phyloP scores from a whole-genome alignment of 2,329 filamentous ascomycete genomes.

The Ascomycota sp. region DNA sequence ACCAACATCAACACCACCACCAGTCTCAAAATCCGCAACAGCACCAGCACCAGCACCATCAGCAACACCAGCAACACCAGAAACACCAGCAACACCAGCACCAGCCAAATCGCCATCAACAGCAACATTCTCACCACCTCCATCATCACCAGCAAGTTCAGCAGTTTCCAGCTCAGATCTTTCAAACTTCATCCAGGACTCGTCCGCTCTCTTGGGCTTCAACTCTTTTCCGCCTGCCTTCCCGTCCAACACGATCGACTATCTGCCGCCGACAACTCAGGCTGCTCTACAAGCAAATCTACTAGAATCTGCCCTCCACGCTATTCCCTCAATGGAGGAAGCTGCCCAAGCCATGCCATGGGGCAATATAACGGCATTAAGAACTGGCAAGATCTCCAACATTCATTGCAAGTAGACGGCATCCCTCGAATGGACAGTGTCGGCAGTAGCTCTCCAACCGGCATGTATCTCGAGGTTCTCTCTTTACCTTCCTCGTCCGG shows the following conservation, averaged over 20 bases:
- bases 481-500: constrained; percentile 68
- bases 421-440: constrained; percentile 19
- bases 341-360: constrained; percentile 34
- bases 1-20: constrained; percentile 20
- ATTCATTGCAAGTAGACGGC: constrained; percentile 31
- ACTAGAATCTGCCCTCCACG: constrained; percentile 42
- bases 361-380: constrained; percentile 42
- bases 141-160: constrained; percentile 5
- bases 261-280: constrained; percentile 41
- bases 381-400: constrained; percentile 64
- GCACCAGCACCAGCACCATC: constrained; percentile 8
- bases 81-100: constrained; percentile 19
- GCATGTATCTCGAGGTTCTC: constrained; percentile 59
- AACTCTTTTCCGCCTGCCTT: constrained; percentile 29
- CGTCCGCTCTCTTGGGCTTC: constrained; percentile 33
- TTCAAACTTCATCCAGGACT: constrained; percentile 34
- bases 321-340: constrained; percentile 35
- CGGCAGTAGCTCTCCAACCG: constrained; percentile 23
- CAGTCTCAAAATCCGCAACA: constrained; percentile 10
- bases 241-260: constrained; percentile 36
- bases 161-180: constrained; percentile 22
- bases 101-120: constrained; percentile 14
- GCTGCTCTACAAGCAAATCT: constrained; percentile 40
- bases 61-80: neutral
- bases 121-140: constrained; percentile 13